Percentiles rank a stretch among this genome's conserved stretches.
These are phyloP conservation scores for Podila horticola DNA, from an alignment of 192 early-diverging fungal species.

Conservation along the genomic window DNA sequence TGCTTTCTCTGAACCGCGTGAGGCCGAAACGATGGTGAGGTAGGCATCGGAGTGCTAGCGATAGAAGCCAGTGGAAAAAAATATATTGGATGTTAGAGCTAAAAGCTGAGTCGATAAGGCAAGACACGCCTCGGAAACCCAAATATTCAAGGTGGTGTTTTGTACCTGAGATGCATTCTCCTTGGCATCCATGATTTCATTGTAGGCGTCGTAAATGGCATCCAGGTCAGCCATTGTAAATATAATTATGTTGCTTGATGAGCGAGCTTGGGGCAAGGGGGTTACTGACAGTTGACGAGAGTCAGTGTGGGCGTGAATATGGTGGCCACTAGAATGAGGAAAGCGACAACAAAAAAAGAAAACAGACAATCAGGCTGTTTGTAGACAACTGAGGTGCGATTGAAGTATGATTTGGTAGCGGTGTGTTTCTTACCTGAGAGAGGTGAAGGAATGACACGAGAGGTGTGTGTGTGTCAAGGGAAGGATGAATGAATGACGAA, in stretches of 20 bases:
- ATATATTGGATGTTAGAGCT: not conserved
- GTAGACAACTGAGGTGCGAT: too few species aligned
- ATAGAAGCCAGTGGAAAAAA: not conserved
- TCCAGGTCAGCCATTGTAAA: slow-evolving; percentile 37
- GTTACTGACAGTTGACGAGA: too few species aligned
- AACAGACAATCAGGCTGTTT: too few species aligned
- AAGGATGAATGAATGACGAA: slow-evolving; percentile 3
- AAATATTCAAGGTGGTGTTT: too few species aligned
- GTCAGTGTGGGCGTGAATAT: too few species aligned
- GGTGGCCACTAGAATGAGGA: too few species aligned
- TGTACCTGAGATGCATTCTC: slow-evolving; percentile 44
- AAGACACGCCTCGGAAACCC: too few species aligned
- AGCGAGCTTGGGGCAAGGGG: not conserved
- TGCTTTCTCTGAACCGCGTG: slow-evolving; percentile 43
- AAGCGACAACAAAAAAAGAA: too few species aligned
- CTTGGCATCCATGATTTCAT: slow-evolving; percentile 42
- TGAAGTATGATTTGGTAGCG: too few species aligned
- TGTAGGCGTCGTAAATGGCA: slow-evolving; percentile 46
- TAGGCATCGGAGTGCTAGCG: slow-evolving; percentile 42
- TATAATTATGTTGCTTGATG: not conserved
- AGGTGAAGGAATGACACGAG: too few species aligned
- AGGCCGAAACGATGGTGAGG: slow-evolving; percentile 25
- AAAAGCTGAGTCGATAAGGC: too few species aligned
- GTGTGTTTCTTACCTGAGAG: too few species aligned
- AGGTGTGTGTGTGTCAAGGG: not conserved